Base-by-base conservation (phyloP, 345 rosid genomes). In the Gossypioides kirkii region DNA sequence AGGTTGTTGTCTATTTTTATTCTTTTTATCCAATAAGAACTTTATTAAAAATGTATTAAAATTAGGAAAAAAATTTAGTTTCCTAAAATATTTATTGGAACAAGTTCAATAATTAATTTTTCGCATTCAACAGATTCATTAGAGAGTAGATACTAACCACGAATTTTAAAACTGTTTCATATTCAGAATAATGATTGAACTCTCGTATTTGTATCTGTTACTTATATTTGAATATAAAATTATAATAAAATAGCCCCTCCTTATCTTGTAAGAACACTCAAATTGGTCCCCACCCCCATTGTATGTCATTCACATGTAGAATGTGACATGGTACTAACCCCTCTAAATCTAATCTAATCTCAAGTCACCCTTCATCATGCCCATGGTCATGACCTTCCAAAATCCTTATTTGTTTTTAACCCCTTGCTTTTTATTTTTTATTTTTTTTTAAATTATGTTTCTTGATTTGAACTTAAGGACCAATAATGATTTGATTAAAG, bases 361-460 rank as follows among this genome's bases (percentile, higher is more conserved):
- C 16, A 59, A 8, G 14, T 58, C 61, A 10, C 62, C 62, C n/a
- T 59, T 32, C 42, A n/a, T 28, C 17, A 28, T 64, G 65, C 42
- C 22, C 32, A 55, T 22, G 61, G 73, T 18, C 76, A 53, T 28
- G 72, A 58, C 47, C 77, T 20, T 74, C 82, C 84, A 64, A 74
- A 72, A 4, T 64, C 70, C 76, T 25, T 73, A 47, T 43, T 45
- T 72, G 54, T 43, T 56, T 72, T 32, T 54, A 66, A 78, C 50
- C 61, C 55, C 77, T 12, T 54, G 43, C 36, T 42, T 65, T 26
- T 68, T 32, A 4, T n/a, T 3, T 25, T 59, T 23, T n/a, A 20
- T 16, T 47, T 23, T 22, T 42, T 62, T 12, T 41, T 52, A 63
- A 45, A 52, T 16, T 64, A 7, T 41, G 2, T 36, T 53, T 59